Evolutionary conservation across 768 basidiomycete species (phyloP), one percentile per base, ranked within the genome.

Genomic region (Suillus brevipes): DNA sequence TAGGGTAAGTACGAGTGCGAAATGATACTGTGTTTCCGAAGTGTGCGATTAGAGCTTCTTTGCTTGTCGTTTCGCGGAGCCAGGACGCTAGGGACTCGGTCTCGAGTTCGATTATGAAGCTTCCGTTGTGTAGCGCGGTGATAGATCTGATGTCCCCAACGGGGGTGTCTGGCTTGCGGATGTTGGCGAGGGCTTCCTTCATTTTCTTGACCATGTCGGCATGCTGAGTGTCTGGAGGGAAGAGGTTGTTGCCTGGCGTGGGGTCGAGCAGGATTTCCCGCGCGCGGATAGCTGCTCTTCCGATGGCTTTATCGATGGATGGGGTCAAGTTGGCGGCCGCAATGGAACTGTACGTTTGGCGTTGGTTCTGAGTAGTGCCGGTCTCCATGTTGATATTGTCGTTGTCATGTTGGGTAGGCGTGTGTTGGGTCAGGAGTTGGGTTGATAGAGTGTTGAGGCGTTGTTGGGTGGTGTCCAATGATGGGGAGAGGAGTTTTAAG

Each of bases 61-160:
- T 63, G 3, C 62, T 60, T 10, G 66, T 31, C 0, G 61, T n/a
- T 0, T 42, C 13, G 4, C 57, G 31, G 1, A 75, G 49, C 75
- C 76, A 76, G 3, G 50, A 23, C 1, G 68, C 70, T 0, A 66
- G 66, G 9, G 62, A 49, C 9, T 52, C 57, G 0, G 65, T 37
- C 36, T 63, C 64, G 0, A 75, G 28, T 16, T 71, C 64, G 5
- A 69, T 62, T 5, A 73, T n/a, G 0, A 75, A 40, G 0, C 67
- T 65, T 1, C 72, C 69, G 13, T 67, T 65, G 10, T 60, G 28
- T 9, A 71, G 57, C 1, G 43, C 10, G 0, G 25, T 4, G 12
- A 65, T 12, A 3, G 42, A 23, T 12, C 8, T 40, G 40, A 65
- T 47, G 12, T 49, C 47, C 0, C 23, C 47, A 13, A 5, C 12